Base-by-base conservation (phyloP, 192 early-diverging fungal genomes). In the Martensiomyces pterosporus region DNA sequence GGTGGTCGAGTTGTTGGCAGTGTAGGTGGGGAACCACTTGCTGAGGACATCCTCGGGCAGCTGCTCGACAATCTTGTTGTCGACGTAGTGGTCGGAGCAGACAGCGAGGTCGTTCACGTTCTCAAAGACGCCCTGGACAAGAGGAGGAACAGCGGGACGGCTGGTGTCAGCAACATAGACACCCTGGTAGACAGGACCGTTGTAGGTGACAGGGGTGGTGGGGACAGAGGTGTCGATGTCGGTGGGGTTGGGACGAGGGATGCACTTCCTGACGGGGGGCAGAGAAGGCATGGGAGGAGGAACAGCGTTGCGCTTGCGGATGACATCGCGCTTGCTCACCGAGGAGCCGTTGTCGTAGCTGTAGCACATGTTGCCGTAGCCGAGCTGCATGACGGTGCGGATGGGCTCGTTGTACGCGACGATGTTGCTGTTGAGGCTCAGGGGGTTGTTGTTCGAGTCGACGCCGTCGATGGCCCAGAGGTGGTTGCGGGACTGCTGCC, bases 401-500 rank as follows among this genome's bases (percentile, higher is more conserved):
- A 73, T 56, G 13, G 40, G 39, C 18, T 69, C 61, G 38, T 42
- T 27, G 42, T 65, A 75, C 49, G 52, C 32, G 19, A 67, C 50
- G 3, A 74, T 2, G 7, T 25, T 36, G 4, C 53, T 47, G 29
- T 33, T 29, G 22, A 53, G 51, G 6, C n/a, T 40, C 19, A 64
- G 55, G 13, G 53, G 14, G 3, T 43, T 45, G 41, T 58, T 55
- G 9, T 36, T 27, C 46, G 22, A n/a, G 48, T 63, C 60, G 2
- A 22, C 25, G 9, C 72, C 70, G 36, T 57, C 42, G 23, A 57
- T 48, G 7, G 65, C 50, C 57, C 60, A 62, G 57, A 55, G 61
- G 57, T 64, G 59, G 55, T 67, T 60, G n/a, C n/a, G n/a, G 54
- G 55, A 46, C 50, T 55, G 42, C 65, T 78, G 76, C 75, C 75